These are phyloP conservation scores for Cucumis cinereus DNA, from an alignment of 306 rosid genomes.

Conservation along the genomic window DNA sequence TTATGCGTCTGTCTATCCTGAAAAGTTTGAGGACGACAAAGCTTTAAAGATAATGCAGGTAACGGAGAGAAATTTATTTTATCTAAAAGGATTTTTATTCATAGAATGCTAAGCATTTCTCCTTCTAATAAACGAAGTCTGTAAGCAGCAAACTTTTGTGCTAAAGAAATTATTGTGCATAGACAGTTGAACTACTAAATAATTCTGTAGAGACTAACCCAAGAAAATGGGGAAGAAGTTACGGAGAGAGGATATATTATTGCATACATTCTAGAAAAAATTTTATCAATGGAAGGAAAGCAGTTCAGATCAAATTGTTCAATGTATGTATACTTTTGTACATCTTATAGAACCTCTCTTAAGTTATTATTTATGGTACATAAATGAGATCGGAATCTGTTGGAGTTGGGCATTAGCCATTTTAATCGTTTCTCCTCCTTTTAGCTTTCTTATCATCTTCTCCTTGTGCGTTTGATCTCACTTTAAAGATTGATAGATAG, in stretches of 20 bases:
- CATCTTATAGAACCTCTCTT: not conserved
- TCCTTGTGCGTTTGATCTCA: not conserved
- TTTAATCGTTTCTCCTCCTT: not conserved
- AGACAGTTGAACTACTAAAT: not conserved
- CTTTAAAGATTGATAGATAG: not conserved
- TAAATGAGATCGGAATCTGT: not conserved
- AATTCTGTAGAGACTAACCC: not conserved
- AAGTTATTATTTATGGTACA: not conserved
- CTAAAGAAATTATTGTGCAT: not conserved
- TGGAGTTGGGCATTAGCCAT: not conserved
- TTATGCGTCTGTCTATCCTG: slow-evolving; percentile 73
- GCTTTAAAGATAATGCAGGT: slow-evolving; percentile 91
- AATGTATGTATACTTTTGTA: not conserved
- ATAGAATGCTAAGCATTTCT: not conserved
- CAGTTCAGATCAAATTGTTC: not conserved
- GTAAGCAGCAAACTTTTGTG: not conserved
- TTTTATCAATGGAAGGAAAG: not conserved
- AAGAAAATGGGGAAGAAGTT: not conserved
- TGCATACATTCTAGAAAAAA: not conserved
- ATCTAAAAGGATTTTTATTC: not conserved
- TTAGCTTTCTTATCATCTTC: not conserved
- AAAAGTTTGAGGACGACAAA: slow-evolving; percentile 89
- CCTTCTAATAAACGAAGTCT: not conserved
- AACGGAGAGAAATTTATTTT: slow-evolving; percentile 6
- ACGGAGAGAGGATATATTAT: not conserved